Evolutionary conservation across 75 land plant genomes (phyloP).

Genomic region (Selaginella moellendorffii): DNA sequence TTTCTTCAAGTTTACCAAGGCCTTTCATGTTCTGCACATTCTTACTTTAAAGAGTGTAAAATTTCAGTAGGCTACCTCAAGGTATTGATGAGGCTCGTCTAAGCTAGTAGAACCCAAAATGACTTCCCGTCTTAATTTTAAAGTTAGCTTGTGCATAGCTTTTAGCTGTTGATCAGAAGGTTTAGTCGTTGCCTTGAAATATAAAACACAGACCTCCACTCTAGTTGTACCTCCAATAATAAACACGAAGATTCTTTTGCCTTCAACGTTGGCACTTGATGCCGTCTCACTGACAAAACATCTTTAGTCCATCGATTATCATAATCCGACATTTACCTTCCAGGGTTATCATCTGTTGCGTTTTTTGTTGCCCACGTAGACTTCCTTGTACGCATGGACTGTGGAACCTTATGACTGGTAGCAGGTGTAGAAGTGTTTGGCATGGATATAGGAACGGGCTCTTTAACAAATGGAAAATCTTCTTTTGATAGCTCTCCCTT

Average conservation of each 20-base stretch:
- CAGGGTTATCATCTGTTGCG: no score
- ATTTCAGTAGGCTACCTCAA: conserved; percentile 39
- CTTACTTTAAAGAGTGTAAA: not conserved
- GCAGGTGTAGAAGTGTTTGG: not conserved
- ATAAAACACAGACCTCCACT: conserved; percentile 84
- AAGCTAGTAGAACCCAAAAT: conserved; percentile 78
- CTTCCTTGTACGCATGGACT: not conserved
- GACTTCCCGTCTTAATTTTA: conserved; percentile 61
- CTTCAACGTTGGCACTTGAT: conserved; percentile 32
- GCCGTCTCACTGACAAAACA: not conserved
- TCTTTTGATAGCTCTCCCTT: conserved; percentile 64
- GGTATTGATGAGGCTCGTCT: conserved; percentile 83
- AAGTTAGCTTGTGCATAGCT: conserved; percentile 71
- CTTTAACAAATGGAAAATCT: conserved; percentile 83
- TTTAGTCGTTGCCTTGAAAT: no score
- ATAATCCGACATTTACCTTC: no score
- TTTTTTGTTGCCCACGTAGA: not conserved
- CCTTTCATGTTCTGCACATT: conserved; percentile 36
- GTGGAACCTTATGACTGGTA: not conserved
- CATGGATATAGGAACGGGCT: conserved; percentile 37
- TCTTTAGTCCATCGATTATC: no score
- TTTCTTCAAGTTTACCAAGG: conserved; percentile 22
- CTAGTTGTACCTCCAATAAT: conserved; percentile 87
- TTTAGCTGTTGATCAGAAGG: conserved; percentile 37
- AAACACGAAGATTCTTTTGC: conserved; percentile 78